Evolutionary conservation across 2,329 filamentous ascomycete species (phyloP).

Genomic region (Colletotrichum echinochloae): DNA sequence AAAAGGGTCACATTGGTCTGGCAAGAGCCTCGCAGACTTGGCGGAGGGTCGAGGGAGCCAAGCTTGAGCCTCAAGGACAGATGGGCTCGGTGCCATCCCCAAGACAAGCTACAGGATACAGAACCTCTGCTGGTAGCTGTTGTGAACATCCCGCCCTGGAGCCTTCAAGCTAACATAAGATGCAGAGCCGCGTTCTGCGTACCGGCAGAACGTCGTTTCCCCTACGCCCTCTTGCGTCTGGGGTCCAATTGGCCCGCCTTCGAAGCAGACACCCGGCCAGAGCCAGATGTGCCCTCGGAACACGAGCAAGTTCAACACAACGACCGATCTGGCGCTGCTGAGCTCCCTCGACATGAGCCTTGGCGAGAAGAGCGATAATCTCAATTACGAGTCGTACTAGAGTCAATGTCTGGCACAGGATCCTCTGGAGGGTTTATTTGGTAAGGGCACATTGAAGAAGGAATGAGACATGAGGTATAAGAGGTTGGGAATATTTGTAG

Average conservation of each 20-base stretch:
- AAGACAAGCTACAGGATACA: slow-evolving; percentile 13
- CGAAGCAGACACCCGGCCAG: slow-evolving; percentile 38
- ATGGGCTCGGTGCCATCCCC: slow-evolving; percentile 9
- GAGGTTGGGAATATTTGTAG: slow-evolving; percentile 6
- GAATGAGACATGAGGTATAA: slow-evolving; percentile 36
- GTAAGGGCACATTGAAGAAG: neutral
- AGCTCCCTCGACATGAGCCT: neutral
- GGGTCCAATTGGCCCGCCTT: slow-evolving; percentile 47
- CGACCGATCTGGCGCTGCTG: slow-evolving; percentile 17
- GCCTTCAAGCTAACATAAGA: neutral
- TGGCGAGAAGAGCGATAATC: neutral
- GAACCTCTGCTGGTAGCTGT: slow-evolving; percentile 9
- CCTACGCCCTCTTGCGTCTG: slow-evolving; percentile 44
- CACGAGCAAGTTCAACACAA: neutral
- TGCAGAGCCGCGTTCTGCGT: slow-evolving; percentile 9
- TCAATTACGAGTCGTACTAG: slow-evolving; percentile 1
- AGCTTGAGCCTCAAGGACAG: slow-evolving; percentile 1
- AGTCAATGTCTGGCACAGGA: neutral
- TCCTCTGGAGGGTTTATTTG: neutral
- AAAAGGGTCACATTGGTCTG: slow-evolving; percentile 14
- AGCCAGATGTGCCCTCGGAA: slow-evolving; percentile 12
- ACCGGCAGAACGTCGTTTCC: slow-evolving; percentile 22
- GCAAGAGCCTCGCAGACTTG: slow-evolving; percentile 31
- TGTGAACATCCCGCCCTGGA: neutral
- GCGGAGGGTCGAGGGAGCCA: slow-evolving; percentile 18